Evolutionary conservation across 495 filamentous ascomycete genomes (phyloP), one percentile per base, ranked within the genome.

Genomic region (Daldinia bambusicola): DNA sequence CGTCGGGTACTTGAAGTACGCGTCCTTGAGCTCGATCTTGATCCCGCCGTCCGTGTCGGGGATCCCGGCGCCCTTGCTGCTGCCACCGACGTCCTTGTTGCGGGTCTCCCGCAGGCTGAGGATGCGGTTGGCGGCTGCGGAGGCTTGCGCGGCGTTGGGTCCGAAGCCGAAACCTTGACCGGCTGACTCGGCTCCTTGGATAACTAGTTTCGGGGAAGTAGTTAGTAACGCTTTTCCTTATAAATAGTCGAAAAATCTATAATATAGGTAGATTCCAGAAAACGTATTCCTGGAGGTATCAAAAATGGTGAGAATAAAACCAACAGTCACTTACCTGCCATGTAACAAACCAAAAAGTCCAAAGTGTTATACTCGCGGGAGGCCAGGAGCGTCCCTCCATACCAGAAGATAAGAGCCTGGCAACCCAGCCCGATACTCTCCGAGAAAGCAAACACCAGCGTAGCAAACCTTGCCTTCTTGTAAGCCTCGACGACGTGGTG

Each of bases 1-100:
- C 0, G 84, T 86, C 0, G 87, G 82, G 69, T 93, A 93, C 55
- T 79, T 82, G 75, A 92, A 92, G 48, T 88, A 78, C 7, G 92
- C 82, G 48, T 89, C 78, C 58, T 82, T 75, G 63, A 92, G 84
- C 66, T 88, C 85, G 62, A 92, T 85, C 66, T 80, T 77, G 34
- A 84, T 82, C 1, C 86, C 87, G 36, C 85, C 81, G 1, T 76
- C 66, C 2, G 75, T 72, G 63, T 77, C 67, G 30, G 74, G 68
- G 55, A 82, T 70, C 26, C 26, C 26, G 26, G 3, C 26, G 31
- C 69, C 50, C 12, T 66, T 52, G 6, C n/a, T 60, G 13, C 52
- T 38, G 13, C 61, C 53, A 36, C 61, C 45, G 6, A 52, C 30
- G 38, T 69, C 69, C 26, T 16, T 45, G 71, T 69, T 67, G 40